phyloP scores from a whole-genome alignment of 2,329 filamentous ascomycete genomes.

The Trichophyton benhamiae region DNA sequence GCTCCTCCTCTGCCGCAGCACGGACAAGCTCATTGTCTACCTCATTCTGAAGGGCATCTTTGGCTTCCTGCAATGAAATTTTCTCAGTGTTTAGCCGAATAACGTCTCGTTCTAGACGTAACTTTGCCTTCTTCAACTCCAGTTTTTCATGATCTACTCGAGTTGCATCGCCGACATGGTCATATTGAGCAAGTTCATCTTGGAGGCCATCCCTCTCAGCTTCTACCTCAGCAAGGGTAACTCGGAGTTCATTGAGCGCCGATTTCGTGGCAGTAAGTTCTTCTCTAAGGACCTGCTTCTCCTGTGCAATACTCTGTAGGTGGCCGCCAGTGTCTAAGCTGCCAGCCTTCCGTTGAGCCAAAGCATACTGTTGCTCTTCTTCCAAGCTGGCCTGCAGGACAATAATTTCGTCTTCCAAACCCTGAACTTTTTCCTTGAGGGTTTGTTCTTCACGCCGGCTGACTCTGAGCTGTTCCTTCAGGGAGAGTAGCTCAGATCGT shows the following conservation, averaged over 20 bases:
- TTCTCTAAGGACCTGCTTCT: constrained; percentile 53
- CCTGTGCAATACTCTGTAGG: constrained; percentile 44
- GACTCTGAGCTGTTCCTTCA: constrained; percentile 58
- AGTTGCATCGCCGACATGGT: constrained; percentile 46
- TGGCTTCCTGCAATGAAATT: constrained; percentile 43
- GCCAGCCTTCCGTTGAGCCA: constrained; percentile 45
- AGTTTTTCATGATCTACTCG: constrained; percentile 56
- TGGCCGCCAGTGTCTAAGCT: constrained; percentile 48
- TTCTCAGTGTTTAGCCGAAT: constrained; percentile 55
- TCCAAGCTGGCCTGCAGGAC: constrained; percentile 55
- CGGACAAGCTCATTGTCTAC: constrained; percentile 55
- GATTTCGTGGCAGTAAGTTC: constrained; percentile 47
- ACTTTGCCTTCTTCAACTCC: constrained; percentile 54
- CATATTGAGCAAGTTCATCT: constrained; percentile 44
- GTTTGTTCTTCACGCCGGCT: constrained; percentile 51
- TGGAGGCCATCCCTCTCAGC: constrained; percentile 57
- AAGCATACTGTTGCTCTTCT: constrained; percentile 51
- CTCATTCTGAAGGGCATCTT: constrained; percentile 48
- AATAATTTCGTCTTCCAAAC: constrained; percentile 64
- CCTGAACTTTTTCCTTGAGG: constrained; percentile 53
- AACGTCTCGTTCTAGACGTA: constrained; percentile 56
- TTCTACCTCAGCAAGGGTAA: constrained; percentile 46
- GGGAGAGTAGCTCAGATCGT: constrained; percentile 51
- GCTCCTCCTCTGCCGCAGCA: constrained; percentile 53
- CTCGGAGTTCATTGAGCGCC: constrained; percentile 48